Percentiles rank a stretch among this genome's conserved stretches.
phyloP scores from a whole-genome alignment of 2,329 filamentous ascomycete species.

The Aspergillus aculeatinus region DNA sequence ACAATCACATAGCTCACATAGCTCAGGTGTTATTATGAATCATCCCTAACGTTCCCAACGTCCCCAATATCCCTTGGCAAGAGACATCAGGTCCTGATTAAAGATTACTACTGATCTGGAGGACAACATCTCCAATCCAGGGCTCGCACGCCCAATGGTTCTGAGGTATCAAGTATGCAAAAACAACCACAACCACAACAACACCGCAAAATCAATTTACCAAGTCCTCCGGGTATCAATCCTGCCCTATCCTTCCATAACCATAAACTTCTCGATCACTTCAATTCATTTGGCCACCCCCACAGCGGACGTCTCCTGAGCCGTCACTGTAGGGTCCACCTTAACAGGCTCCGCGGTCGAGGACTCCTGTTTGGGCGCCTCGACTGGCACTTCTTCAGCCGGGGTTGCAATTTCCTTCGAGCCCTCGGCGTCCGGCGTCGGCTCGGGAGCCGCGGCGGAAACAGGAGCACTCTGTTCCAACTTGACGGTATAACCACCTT shows the following conservation, averaged over 20 bases:
- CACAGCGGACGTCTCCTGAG: slow-evolving; percentile 12
- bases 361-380: slow-evolving; percentile 16
- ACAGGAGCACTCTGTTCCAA: slow-evolving; percentile 26
- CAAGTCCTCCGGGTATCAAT: slow-evolving; percentile 8
- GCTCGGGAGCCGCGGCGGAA: slow-evolving; percentile 7
- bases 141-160: slow-evolving; percentile 7
- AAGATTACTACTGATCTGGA: slow-evolving; percentile 1
- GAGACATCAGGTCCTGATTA: neutral
- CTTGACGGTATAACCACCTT: slow-evolving; percentile 32
- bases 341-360: slow-evolving; percentile 19
- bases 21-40: no score
- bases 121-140: neutral
- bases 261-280: slow-evolving; percentile 5
- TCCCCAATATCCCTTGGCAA: neutral
- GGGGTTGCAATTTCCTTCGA: slow-evolving; percentile 8
- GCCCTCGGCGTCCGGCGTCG: slow-evolving; percentile 13
- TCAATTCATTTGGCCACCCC: slow-evolving; percentile 17
- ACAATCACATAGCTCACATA: no score
- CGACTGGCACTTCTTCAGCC: neutral
- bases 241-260: slow-evolving; percentile 7
- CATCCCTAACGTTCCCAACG: no score
- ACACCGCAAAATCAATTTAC: slow-evolving; percentile 5
- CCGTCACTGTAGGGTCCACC: slow-evolving; percentile 23
- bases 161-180: slow-evolving; percentile 22
- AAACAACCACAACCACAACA: slow-evolving; percentile 2